phyloP scores from a whole-genome alignment of 148 eudicot genomes.

The Amaranthus palmeri region DNA sequence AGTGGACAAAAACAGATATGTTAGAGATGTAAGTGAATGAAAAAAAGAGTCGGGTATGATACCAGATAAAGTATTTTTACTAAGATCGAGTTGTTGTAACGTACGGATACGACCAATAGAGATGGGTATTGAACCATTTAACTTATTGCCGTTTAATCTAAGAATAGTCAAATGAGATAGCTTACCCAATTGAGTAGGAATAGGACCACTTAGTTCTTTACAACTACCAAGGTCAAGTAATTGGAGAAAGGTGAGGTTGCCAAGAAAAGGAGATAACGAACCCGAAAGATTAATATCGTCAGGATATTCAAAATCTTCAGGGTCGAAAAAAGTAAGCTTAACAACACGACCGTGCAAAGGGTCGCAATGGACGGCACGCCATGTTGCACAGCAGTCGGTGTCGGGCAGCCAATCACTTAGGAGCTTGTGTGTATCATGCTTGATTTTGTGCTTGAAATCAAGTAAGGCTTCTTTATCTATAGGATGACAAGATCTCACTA shows the following conservation, averaged over 20 bases:
- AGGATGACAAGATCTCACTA: no score
- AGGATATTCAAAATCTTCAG: neutral
- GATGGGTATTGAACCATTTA: conserved; percentile 50
- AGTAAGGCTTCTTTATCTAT: no score
- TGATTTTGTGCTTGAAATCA: conserved; percentile 41
- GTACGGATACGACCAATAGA: conserved; percentile 23
- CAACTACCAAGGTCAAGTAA: conserved; percentile 48
- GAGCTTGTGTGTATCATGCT: conserved; percentile 36
- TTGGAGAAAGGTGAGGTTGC: conserved; percentile 42
- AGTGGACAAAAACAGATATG: conserved; percentile 38
- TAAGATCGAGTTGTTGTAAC: no score
- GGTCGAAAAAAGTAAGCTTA: conserved; percentile 44
- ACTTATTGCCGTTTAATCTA: conserved; percentile 42
- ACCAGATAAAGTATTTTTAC: no score
- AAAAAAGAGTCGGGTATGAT: conserved; percentile 35
- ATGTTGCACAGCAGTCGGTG: conserved; percentile 60
- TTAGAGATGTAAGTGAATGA: conserved; percentile 22
- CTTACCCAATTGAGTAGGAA: conserved; percentile 57
- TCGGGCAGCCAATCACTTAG: conserved; percentile 42
- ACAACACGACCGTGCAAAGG: conserved; percentile 41
- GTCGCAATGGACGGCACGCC: conserved; percentile 63
- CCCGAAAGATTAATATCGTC: conserved; percentile 52
- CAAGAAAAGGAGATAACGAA: conserved; percentile 55
- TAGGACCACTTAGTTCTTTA: conserved; percentile 40
- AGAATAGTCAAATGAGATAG: conserved; percentile 37